phyloP scores from a whole-genome alignment of 208 protist genomes.

The Leishmania aethiopica region DNA sequence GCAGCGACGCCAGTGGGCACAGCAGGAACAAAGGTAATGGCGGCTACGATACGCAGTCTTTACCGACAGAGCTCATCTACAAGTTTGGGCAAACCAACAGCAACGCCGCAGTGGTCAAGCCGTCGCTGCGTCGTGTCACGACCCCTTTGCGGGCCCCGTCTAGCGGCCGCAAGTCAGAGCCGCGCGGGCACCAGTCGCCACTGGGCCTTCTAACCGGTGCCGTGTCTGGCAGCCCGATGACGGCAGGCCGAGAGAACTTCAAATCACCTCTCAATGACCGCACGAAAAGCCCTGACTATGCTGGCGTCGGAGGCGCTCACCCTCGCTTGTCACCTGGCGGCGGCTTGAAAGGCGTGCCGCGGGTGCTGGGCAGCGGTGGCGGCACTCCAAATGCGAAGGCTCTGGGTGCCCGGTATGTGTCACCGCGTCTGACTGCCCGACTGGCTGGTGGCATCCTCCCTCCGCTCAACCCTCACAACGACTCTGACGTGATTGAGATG shows the following conservation, averaged over 20 bases:
- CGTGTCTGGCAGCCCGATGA: conserved; percentile 9
- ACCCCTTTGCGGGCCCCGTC: conserved; percentile 23
- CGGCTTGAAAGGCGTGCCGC: not conserved
- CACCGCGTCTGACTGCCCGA: conserved; percentile 19
- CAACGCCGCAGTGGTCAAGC: conserved; percentile 12
- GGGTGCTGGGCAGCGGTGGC: conserved; percentile 8
- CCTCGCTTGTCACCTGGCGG: not conserved
- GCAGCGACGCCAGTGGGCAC: not conserved
- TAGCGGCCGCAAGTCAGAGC: conserved; percentile 17
- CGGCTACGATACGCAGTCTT: conserved; percentile 66
- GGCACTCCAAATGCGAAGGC: conserved; percentile 5
- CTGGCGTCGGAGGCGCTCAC: conserved; percentile 1
- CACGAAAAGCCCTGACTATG: not conserved
- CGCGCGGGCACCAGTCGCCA: conserved; percentile 12
- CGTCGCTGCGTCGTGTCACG: conserved; percentile 4
- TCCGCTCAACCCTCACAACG: conserved; percentile 24
- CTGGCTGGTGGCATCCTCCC: conserved; percentile 40
- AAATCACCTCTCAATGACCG: not conserved
- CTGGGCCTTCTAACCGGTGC: not conserved
- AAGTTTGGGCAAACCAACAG: conserved; percentile 31
- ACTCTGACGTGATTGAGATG: conserved; percentile 46
- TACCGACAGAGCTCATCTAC: conserved; percentile 67
- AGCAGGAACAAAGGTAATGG: conserved; percentile 2
- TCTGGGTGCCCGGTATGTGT: not conserved
- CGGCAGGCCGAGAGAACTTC: conserved; percentile 1